Conservation (phyloP, 768 basidiomycete species). For the Kwoniella mangroviensis region DNA sequence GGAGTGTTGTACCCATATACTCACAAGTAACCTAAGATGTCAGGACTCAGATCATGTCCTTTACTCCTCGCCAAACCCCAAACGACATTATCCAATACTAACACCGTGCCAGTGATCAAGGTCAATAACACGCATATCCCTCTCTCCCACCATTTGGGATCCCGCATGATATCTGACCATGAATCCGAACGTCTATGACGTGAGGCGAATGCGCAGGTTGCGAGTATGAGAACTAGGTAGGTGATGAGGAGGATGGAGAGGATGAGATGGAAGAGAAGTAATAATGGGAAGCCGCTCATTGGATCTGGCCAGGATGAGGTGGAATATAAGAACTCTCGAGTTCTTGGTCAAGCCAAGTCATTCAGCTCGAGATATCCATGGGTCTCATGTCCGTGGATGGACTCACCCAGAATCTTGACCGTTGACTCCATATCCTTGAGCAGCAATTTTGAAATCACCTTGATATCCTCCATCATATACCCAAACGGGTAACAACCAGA, state of each 20-base stretch:
- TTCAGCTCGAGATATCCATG: background rate
- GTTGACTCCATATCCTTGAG: conserved; percentile 30
- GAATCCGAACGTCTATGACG: background rate
- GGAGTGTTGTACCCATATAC: background rate
- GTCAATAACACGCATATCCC: conserved; percentile 5
- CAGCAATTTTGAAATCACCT: conserved; percentile 23
- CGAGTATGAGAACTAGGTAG: conserved; percentile 21
- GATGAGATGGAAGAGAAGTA: conserved; percentile 39
- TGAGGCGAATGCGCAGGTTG: background rate
- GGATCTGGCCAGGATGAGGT: conserved; percentile 26
- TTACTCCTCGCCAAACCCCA: conserved; percentile 19
- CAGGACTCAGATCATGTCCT: conserved; percentile 22
- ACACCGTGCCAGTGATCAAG: conserved; percentile 4
- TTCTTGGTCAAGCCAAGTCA: background rate
- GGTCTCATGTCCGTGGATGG: background rate
- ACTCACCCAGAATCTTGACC: conserved; percentile 28
- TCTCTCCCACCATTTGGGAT: conserved; percentile 12
- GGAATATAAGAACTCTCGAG: conserved; percentile 14
- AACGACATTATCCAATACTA: conserved; percentile 17
- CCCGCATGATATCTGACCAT: conserved; percentile 5
- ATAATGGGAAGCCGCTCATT: conserved; percentile 24
- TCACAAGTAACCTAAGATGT: conserved; percentile 37
- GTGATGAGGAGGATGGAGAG: conserved; percentile 31
- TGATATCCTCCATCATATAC: conserved; percentile 7
- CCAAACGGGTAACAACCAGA: conserved; percentile 27